Evolutionary conservation across 2,329 filamentous ascomycete species (phyloP).

Genomic region (Trichoderma aggressivum): DNA sequence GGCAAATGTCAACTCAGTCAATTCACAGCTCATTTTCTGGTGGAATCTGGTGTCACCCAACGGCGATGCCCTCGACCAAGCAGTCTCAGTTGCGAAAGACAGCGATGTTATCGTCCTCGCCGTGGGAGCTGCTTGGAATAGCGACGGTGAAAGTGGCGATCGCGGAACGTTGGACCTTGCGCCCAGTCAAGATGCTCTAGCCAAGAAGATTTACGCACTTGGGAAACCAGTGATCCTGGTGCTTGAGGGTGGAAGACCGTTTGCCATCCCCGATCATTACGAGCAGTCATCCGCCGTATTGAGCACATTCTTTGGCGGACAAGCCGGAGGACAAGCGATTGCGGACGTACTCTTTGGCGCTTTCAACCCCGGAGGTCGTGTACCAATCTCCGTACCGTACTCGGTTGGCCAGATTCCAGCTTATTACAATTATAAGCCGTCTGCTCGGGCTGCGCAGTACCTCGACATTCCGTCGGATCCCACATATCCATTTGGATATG

Average conservation of each 20-base stretch:
- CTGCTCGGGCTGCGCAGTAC: not conserved
- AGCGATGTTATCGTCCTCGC: conserved; percentile 12
- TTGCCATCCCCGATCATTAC: conserved; percentile 16
- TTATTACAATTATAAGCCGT: conserved; percentile 19
- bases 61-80: not conserved
- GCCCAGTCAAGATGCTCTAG: conserved; percentile 14
- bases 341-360: conserved; percentile 14
- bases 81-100: conserved; percentile 13
- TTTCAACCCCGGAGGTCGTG: conserved; percentile 12
- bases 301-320: conserved; percentile 11
- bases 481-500: conserved; percentile 13
- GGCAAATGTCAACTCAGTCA: conserved; percentile 18
- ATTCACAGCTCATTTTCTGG: conserved; percentile 18
- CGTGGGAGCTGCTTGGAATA: conserved; percentile 11
- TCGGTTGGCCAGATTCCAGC: conserved; percentile 5
- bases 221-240: conserved; percentile 11
- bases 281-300: not conserved
- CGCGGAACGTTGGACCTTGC: not conserved
- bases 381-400: conserved; percentile 6
- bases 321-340: conserved; percentile 13
- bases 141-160: conserved; percentile 10
- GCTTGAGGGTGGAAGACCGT: conserved; percentile 13
- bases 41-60: conserved; percentile 15
- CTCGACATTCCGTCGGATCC: conserved; percentile 15
- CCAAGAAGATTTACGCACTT: conserved; percentile 5